Evolutionary conservation across 495 filamentous ascomycete species (phyloP).

Genomic region (Aspergillus nidulans): DNA sequence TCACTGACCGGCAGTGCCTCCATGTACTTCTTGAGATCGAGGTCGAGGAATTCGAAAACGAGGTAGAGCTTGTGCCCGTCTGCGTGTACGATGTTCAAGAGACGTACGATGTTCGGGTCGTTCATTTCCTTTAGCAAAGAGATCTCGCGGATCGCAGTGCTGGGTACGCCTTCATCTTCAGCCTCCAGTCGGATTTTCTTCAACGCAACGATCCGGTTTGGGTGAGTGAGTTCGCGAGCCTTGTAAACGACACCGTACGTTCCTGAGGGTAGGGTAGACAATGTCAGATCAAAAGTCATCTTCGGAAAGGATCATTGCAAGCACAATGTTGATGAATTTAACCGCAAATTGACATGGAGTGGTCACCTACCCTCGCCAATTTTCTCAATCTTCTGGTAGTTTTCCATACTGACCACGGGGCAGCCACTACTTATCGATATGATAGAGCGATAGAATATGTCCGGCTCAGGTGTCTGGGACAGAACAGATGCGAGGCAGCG

Average conservation of each 20-base stretch:
- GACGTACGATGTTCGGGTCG: slow-evolving; percentile 87
- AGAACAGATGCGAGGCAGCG: slow-evolving; percentile 1
- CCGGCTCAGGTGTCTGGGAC: not conserved
- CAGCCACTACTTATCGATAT: slow-evolving; percentile 7
- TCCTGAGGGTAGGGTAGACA: slow-evolving; percentile 42
- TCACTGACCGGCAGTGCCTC: slow-evolving; percentile 88
- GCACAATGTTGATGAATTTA: not conserved
- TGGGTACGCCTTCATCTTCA: slow-evolving; percentile 95
- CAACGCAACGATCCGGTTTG: slow-evolving; percentile 80
- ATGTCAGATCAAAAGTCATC: not conserved
- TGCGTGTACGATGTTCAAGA: slow-evolving; percentile 93
- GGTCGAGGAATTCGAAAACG: slow-evolving; percentile 90
- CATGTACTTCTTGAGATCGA: slow-evolving; percentile 98
- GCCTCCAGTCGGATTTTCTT: slow-evolving; percentile 99
- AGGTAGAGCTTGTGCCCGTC: slow-evolving; percentile 96
- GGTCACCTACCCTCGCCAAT: slow-evolving; percentile 81
- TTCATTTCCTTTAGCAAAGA: slow-evolving; percentile 95
- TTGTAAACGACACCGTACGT: slow-evolving; percentile 95
- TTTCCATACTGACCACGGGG: slow-evolving; percentile 68
- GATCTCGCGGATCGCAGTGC: slow-evolving; percentile 95
- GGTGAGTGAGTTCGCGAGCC: slow-evolving; percentile 73
- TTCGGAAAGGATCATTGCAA: too few species aligned
- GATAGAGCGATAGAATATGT: slow-evolving; percentile 5
- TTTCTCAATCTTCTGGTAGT: slow-evolving; percentile 99
- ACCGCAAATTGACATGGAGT: not conserved